phyloP scores from a whole-genome alignment of 2,329 filamentous ascomycete genomes.

The Pyrenochaeta sp. region DNA sequence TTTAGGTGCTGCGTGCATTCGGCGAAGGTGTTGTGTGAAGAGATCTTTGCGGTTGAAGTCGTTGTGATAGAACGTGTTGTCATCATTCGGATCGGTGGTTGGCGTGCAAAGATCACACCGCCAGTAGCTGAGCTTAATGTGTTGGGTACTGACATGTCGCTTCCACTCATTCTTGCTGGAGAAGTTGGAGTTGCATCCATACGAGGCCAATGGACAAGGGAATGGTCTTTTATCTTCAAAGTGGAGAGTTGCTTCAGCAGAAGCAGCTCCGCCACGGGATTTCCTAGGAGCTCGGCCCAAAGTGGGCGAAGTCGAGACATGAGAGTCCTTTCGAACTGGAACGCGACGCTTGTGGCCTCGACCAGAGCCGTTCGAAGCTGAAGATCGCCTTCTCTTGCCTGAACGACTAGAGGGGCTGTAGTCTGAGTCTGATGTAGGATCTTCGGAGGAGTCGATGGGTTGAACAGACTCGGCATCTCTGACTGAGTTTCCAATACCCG shows the following conservation, averaged over 20 bases:
- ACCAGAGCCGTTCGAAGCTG: constrained; percentile 30
- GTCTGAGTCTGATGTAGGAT: constrained; percentile 44
- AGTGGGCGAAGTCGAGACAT: constrained; percentile 9
- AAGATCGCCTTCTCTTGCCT: constrained; percentile 35
- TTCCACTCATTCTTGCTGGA: constrained; percentile 95
- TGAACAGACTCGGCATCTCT: constrained; percentile 49
- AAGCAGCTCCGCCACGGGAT: constrained; percentile 16
- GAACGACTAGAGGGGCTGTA: constrained; percentile 38
- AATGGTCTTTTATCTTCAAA: constrained; percentile 61
- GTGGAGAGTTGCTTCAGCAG: constrained; percentile 12
- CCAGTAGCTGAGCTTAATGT: constrained; percentile 77
- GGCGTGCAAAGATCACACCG: constrained; percentile 70
- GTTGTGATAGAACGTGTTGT: constrained; percentile 51
- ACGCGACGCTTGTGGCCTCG: constrained; percentile 25
- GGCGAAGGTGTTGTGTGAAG: constrained; percentile 84
- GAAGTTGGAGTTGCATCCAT: constrained; percentile 77
- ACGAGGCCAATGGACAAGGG: constrained; percentile 78
- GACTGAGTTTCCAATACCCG: constrained; percentile 34
- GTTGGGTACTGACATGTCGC: constrained; percentile 81
- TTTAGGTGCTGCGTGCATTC: constrained; percentile 74
- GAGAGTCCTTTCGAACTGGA: constrained; percentile 30
- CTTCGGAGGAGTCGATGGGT: constrained; percentile 36
- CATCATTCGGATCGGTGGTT: constrained; percentile 42
- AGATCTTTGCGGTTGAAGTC: constrained; percentile 93
- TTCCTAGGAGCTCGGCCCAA: constrained; percentile 27